phyloP scores from a whole-genome alignment of 2,329 filamentous ascomycete genomes.

The Sphaceloma murrayae region DNA sequence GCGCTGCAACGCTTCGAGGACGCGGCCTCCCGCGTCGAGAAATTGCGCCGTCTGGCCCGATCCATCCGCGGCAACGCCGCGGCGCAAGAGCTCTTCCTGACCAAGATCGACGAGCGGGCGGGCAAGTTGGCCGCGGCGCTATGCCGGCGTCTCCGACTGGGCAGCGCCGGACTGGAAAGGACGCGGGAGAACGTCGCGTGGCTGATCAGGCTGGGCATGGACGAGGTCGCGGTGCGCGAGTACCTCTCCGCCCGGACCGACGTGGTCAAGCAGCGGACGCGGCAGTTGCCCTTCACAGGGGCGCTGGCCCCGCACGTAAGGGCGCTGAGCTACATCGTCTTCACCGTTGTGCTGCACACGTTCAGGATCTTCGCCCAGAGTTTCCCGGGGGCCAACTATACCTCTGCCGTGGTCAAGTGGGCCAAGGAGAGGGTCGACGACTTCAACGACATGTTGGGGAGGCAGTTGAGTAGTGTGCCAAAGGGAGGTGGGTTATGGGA shows the following conservation, averaged over 20 bases:
- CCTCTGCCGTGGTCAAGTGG: constrained; percentile 95
- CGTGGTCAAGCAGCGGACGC: constrained; percentile 69
- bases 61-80: constrained; percentile 75
- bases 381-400: constrained; percentile 77
- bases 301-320: constrained; percentile 89
- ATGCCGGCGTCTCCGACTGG: constrained; percentile 65
- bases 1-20: constrained; percentile 81
- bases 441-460: constrained; percentile 72
- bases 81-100: constrained; percentile 84
- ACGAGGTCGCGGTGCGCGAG: constrained; percentile 77
- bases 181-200: constrained; percentile 75
- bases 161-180: constrained; percentile 64
- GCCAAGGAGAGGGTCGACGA: constrained; percentile 89
- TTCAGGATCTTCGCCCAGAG: constrained; percentile 40
- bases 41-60: constrained; percentile 67
- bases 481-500: constrained; percentile 66
- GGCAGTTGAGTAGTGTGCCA: constrained; percentile 82
- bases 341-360: constrained; percentile 87
- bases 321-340: constrained; percentile 91
- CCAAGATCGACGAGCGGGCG: constrained; percentile 81
- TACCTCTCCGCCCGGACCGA: constrained; percentile 73
- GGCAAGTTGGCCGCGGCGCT: constrained; percentile 66
- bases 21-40: constrained; percentile 75
- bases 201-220: constrained; percentile 78
- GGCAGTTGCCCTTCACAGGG: constrained; percentile 91